Conservation (phyloP, 176 grass and related monocot genomes). For the Alopecurus myosuroides region DNA sequence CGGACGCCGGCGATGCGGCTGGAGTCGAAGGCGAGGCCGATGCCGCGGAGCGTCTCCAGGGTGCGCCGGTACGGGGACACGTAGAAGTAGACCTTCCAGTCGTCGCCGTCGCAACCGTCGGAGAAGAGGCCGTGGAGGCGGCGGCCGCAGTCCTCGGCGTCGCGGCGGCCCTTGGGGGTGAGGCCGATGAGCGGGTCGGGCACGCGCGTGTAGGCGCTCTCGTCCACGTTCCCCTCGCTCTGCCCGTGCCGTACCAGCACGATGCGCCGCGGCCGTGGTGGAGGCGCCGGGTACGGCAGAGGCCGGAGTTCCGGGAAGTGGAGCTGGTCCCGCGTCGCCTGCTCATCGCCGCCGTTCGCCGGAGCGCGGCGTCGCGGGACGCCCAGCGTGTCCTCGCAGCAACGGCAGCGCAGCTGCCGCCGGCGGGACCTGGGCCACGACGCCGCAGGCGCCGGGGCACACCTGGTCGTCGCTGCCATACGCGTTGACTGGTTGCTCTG, state of each 20-base stretch:
- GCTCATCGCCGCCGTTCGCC: neutral
- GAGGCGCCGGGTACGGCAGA: neutral
- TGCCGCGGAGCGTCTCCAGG: conserved; percentile 59
- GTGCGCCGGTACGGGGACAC: conserved; percentile 71
- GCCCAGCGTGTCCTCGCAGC: conserved; percentile 70
- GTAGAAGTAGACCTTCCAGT: conserved; percentile 93
- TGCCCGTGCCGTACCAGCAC: conserved; percentile 77
- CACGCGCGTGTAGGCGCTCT: conserved; percentile 61
- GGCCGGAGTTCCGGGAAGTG: conserved; percentile 29
- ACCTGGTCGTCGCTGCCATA: neutral
- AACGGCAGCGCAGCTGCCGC: conserved; percentile 7
- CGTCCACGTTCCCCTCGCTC: conserved; percentile 91
- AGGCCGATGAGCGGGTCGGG: conserved; percentile 80
- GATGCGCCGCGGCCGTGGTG: conserved; percentile 53
- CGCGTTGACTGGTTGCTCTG: neutral
- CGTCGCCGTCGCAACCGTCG: neutral
- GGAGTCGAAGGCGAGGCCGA: conserved; percentile 55
- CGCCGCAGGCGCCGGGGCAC: neutral
- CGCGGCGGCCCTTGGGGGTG: conserved; percentile 42
- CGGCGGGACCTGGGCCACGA: neutral
- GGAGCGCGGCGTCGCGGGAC: neutral
- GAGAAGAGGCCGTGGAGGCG: conserved; percentile 38
- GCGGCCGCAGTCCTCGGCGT: conserved; percentile 53
- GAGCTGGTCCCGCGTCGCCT: neutral
- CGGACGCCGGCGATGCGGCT: conserved; percentile 64